Evolutionary conservation across 2,329 filamentous ascomycete species (phyloP).

Genomic region (Ophiostoma ulmi): DNA sequence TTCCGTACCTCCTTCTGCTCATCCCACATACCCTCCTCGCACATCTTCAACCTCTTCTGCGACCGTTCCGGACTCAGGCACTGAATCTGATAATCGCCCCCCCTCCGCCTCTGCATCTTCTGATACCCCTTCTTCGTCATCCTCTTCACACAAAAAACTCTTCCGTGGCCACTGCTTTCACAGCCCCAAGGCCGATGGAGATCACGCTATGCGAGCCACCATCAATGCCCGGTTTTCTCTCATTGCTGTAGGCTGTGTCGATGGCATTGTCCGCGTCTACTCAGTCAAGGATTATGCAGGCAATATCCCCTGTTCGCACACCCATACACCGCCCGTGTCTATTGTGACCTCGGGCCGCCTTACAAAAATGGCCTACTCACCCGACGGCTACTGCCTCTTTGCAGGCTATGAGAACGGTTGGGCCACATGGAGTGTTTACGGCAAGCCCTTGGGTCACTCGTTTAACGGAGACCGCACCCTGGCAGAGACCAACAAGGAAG

Average conservation of each 20-base stretch:
- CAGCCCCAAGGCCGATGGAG: constrained; percentile 53
- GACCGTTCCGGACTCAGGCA: background rate
- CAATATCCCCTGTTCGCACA: constrained; percentile 83
- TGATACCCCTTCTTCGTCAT: constrained; percentile 15
- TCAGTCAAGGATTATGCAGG: constrained; percentile 88
- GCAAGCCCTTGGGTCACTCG: constrained; percentile 79
- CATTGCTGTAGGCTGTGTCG: constrained; percentile 75
- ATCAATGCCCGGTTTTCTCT: constrained; percentile 95
- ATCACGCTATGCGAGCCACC: constrained; percentile 65
- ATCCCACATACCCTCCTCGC: background rate
- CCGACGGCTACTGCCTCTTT: constrained; percentile 94
- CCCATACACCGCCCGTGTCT: constrained; percentile 65
- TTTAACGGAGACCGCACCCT: constrained; percentile 66
- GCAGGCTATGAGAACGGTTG: constrained; percentile 88
- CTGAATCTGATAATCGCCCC: background rate
- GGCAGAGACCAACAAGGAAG: constrained; percentile 64
- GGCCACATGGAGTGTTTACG: constrained; percentile 97
- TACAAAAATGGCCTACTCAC: constrained; percentile 76
- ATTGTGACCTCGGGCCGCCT: constrained; percentile 62
- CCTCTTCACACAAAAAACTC: constrained; percentile 52
- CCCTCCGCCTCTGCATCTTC: constrained; percentile 1
- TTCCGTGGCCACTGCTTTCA: constrained; percentile 94
- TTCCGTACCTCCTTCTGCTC: background rate
- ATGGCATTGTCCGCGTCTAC: constrained; percentile 82
- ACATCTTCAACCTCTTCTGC: background rate